Conservation (phyloP, 768 basidiomycete species). For the Agrocybe pediades region DNA sequence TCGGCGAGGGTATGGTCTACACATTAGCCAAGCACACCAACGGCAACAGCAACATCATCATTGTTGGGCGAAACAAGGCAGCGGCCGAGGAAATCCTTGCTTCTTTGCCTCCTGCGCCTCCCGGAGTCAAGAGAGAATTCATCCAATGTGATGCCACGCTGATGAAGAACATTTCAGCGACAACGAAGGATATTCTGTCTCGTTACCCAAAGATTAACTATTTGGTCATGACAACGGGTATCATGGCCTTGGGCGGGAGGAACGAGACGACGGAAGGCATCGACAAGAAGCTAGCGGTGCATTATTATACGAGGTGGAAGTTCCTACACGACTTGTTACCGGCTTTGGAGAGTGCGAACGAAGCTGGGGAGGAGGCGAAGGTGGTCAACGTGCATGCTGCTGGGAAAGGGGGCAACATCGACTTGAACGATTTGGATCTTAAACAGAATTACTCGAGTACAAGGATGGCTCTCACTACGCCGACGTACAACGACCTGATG, state of each 20-base stretch:
- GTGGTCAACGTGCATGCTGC: slow-evolving; percentile 46
- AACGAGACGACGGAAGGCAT: slow-evolving; percentile 30
- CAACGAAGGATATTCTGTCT: slow-evolving; percentile 28
- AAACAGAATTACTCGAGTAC: slow-evolving; percentile 42
- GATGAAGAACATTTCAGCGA: slow-evolving; percentile 48
- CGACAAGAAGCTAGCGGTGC: slow-evolving; percentile 28
- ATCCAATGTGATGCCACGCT: slow-evolving; percentile 52
- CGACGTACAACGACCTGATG: slow-evolving; percentile 58
- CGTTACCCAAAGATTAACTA: slow-evolving; percentile 51
- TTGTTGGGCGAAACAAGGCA: slow-evolving; percentile 52
- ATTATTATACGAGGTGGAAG: slow-evolving; percentile 43
- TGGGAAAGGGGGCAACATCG: slow-evolving; percentile 32
- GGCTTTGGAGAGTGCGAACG: slow-evolving; percentile 41
- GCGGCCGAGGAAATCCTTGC: slow-evolving; percentile 50
- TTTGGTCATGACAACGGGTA: slow-evolving; percentile 48
- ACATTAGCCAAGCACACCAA: slow-evolving; percentile 47
- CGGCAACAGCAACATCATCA: slow-evolving; percentile 54
- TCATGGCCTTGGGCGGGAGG: slow-evolving; percentile 26
- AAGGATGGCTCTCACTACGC: slow-evolving; percentile 33
- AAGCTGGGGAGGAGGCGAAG: slow-evolving; percentile 49
- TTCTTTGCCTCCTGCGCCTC: slow-evolving; percentile 33
- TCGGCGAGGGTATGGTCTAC: slow-evolving; percentile 48
- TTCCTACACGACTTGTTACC: slow-evolving; percentile 49
- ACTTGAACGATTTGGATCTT: slow-evolving; percentile 50
- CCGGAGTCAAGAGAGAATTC: slow-evolving; percentile 39